These are phyloP conservation scores for Oryza punctata DNA, from an alignment of 176 grass and related monocot species.

Conservation along the genomic window DNA sequence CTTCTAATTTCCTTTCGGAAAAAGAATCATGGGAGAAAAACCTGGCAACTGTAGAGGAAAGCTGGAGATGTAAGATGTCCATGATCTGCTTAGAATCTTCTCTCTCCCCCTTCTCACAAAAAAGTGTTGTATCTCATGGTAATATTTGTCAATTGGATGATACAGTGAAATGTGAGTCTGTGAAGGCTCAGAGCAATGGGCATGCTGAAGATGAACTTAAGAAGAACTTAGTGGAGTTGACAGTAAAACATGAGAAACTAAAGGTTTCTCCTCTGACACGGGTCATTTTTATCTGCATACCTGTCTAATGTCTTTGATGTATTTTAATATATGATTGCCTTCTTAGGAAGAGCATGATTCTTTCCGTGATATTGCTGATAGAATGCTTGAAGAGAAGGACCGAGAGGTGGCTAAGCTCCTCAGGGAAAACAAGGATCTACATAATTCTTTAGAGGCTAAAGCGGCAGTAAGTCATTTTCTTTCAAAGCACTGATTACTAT, in stretches of 20 bases:
- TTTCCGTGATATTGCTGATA: conserved; percentile 91
- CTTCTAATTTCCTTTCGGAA: conserved; percentile 67
- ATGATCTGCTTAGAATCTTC: conserved; percentile 17
- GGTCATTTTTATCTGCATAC: conserved; percentile 27
- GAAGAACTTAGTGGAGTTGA: conserved; percentile 78
- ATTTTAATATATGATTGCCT: conserved; percentile 34
- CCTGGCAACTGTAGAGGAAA: conserved; percentile 80
- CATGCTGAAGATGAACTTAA: conserved; percentile 72
- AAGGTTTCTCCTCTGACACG: conserved; percentile 60
- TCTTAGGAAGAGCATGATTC: conserved; percentile 93
- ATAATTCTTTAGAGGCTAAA: conserved; percentile 66
- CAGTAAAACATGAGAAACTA: conserved; percentile 75
- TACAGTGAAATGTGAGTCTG: conserved; percentile 77
- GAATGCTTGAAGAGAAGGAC: conserved; percentile 95
- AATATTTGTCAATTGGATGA: conserved; percentile 28
- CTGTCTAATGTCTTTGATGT: conserved; percentile 1
- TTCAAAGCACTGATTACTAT: conserved; percentile 24
- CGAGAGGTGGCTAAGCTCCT: conserved; percentile 68
- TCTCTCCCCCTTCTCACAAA: conserved; percentile 1
- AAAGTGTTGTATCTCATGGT: background rate
- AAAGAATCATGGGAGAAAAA: conserved; percentile 88
- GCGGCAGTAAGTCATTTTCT: conserved; percentile 44
- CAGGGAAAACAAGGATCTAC: conserved; percentile 84
- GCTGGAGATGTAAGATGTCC: conserved; percentile 77
- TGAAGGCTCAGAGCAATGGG: conserved; percentile 70